Evolutionary conservation across 2,329 filamentous ascomycete genomes (phyloP), one percentile per base, ranked within the genome.

Genomic region (Xylariaceae sp.): DNA sequence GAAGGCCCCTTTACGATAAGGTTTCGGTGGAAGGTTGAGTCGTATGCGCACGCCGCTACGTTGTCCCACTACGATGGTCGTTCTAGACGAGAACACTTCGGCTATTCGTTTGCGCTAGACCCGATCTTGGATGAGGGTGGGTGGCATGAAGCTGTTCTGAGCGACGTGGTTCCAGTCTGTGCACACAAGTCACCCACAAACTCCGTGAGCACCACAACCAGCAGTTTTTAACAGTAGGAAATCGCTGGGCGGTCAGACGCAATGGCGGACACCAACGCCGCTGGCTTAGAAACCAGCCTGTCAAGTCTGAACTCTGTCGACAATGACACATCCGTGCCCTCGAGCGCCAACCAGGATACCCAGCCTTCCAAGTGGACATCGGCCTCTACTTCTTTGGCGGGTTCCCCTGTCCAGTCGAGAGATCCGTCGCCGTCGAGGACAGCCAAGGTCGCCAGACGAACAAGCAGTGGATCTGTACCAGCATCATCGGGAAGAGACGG

Each of bases 401-500:
- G 51, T 12, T 61, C 58, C 17, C 58, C 58, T 12, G 40, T 40
- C 29, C 44, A 53, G 34, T 61, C 58, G 3, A 52, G 58, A 51
- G 58, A 61, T 18, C 36, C 48, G 9, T 61, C 58, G 29, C 58
- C 58, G 15, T 47, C 48, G 26, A 50, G 55, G 40, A 41, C 49
- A 18, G 37, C 48, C 16, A 39, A 43, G 16, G 47, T 50, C 24
- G 23, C 48, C 2, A 47, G 47, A 24, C 52, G 53, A 46, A 38
- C 43, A 13, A 56, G 45, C 35, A 56, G 57, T 42, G 19, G 52
- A 29, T 51, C 59, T 46, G 63, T 49, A 39, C 56, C 53, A 31
- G 46, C 59, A 16, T 60, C 74, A 51, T 79, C 81, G 42, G 77
- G 81, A 53, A 83, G 81, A 59, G 79, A 76, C 58, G 85, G 79